A percentile compares a stretch with the other conserved stretches of the same genome.
Conservation (phyloP, 352 stramenopile genomes). For the Globisporangium irregulare region DNA sequence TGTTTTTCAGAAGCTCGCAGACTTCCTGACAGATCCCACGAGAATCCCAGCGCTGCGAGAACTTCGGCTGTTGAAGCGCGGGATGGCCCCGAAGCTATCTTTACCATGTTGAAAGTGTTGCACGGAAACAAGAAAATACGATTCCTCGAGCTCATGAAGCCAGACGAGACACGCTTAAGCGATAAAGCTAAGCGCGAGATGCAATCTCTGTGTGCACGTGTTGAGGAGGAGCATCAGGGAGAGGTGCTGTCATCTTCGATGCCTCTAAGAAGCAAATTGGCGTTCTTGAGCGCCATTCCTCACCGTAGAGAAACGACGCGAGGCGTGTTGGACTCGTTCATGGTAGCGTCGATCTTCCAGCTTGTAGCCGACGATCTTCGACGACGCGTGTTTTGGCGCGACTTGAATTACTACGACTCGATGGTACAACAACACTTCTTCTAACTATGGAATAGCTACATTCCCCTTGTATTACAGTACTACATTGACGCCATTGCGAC, state of each 20-base stretch:
- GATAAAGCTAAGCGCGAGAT: no score
- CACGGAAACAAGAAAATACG: slow-evolving; percentile 4
- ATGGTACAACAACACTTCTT: no score
- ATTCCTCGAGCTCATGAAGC: neutral
- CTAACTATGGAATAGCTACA: neutral
- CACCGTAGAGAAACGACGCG: no score
- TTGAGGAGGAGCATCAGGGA: neutral
- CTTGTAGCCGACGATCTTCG: slow-evolving; percentile 2
- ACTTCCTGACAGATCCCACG: no score
- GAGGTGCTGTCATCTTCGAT: neutral
- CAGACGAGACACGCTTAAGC: neutral
- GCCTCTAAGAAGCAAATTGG: neutral
- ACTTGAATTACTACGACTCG: neutral
- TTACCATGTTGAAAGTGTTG: neutral
- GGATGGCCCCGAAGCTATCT: no score
- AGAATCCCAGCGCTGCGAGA: no score
- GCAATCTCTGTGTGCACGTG: neutral
- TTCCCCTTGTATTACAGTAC: neutral
- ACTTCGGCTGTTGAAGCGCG: no score
- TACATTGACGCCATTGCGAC: neutral
- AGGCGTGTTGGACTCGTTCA: neutral
- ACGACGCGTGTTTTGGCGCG: neutral
- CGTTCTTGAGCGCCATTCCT: slow-evolving; percentile 1
- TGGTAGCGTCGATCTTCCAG: slow-evolving; percentile 5
- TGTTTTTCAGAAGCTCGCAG: no score